phyloP scores from a whole-genome alignment of 1,139 yeast genomes.

The Saccharomyces pastorianus region DNA sequence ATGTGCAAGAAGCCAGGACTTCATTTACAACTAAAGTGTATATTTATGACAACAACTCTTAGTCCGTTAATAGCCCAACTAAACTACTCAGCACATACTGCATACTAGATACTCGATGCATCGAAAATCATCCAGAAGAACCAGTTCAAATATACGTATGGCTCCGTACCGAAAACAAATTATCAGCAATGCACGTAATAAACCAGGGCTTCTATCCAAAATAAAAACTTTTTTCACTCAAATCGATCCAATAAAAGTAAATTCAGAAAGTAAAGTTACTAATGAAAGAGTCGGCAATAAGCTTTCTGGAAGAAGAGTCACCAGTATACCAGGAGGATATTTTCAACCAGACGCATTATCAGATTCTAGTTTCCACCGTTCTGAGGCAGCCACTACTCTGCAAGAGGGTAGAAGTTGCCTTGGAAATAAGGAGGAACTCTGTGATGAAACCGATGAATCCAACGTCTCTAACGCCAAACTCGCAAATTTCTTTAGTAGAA shows the following conservation, averaged over 20 bases:
- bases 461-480: conserved; percentile 35
- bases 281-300: conserved; percentile 1
- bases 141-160: not conserved
- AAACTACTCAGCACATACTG: not conserved
- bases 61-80: not conserved
- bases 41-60: not conserved
- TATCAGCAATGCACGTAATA: conserved; percentile 7
- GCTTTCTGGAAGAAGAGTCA: not conserved
- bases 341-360: conserved; percentile 9
- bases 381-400: not conserved
- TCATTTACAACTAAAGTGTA: not conserved
- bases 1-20: not conserved
- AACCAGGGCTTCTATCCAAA: conserved; percentile 11
- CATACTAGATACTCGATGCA: not conserved
- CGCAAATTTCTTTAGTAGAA: conserved; percentile 62
- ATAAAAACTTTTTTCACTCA: conserved; percentile 9
- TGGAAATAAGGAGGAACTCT: not conserved
- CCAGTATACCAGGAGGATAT: conserved; percentile 17
- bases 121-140: not conserved
- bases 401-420: conserved; percentile 1
- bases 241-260: not conserved
- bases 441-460: conserved; percentile 3
- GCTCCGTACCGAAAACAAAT: conserved; percentile 23
- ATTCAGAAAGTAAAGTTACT: not conserved
- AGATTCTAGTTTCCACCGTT: conserved; percentile 1